Percentiles rank a stretch among this genome's conserved stretches.
Conservation (phyloP, 2,329 filamentous ascomycete species). For the Aspergillus proliferans region DNA sequence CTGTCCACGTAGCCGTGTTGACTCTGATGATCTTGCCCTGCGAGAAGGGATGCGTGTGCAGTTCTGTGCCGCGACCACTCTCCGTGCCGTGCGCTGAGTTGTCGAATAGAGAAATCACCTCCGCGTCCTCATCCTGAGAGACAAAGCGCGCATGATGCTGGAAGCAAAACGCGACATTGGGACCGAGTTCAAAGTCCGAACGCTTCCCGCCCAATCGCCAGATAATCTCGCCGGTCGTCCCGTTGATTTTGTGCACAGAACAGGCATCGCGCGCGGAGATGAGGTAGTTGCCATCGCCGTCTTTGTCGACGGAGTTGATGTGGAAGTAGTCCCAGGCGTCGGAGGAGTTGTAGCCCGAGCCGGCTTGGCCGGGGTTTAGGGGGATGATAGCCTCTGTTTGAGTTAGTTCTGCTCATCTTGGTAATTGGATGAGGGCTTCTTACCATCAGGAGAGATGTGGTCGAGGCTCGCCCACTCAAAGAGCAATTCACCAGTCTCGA, state of each 20-base stretch:
- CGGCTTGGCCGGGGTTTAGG: constrained; percentile 42
- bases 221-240: constrained; percentile 41
- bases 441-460: constrained; percentile 48
- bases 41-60: constrained; percentile 37
- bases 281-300: constrained; percentile 40
- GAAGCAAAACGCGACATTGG: constrained; percentile 44
- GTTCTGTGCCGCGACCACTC: constrained; percentile 25
- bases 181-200: constrained; percentile 38
- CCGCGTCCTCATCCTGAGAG: constrained; percentile 41
- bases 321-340: constrained; percentile 49
- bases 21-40: constrained; percentile 42
- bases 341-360: constrained; percentile 31
- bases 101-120: constrained; percentile 50
- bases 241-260: constrained; percentile 45
- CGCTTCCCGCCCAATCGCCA: constrained; percentile 44
- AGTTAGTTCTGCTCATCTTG: background rate
- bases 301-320: constrained; percentile 42
- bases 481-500: constrained; percentile 49
- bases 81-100: constrained; percentile 44
- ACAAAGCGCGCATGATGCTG: constrained; percentile 48
- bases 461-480: constrained; percentile 57
- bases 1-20: constrained; percentile 40
- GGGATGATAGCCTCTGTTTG: constrained; percentile 41
- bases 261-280: constrained; percentile 44
- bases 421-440: background rate